Percentiles rank a stretch among this genome's conserved stretches.
Evolutionary conservation across 176 grass and related monocot genomes (phyloP).

Genomic region (Oryza glumipatula): DNA sequence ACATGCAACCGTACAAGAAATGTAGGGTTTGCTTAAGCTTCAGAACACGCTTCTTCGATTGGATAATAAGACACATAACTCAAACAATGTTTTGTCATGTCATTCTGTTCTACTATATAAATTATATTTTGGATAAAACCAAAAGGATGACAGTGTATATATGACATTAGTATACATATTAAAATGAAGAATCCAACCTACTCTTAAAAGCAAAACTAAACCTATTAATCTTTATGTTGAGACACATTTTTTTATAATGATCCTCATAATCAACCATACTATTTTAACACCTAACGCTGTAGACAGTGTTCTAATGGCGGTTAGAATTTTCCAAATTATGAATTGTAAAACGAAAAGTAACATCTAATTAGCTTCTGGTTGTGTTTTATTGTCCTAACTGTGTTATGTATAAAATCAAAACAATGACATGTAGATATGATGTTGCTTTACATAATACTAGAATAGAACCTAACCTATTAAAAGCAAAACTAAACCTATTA

Average conservation of each 20-base stretch:
- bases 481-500: too few species aligned
- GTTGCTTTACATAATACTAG: too few species aligned
- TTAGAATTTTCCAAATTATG: not conserved
- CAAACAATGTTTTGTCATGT: not conserved
- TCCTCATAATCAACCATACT: not conserved
- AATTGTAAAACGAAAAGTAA: not conserved
- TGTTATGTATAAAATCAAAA: too few species aligned
- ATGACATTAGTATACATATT: not conserved
- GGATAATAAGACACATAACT: not conserved
- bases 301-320: not conserved
- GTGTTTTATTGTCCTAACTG: too few species aligned
- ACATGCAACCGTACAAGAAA: too few species aligned
- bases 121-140: not conserved
- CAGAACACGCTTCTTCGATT: not conserved
- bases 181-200: not conserved
- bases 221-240: not conserved
- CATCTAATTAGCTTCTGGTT: too few species aligned
- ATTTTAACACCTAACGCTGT: not conserved
- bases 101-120: too few species aligned
- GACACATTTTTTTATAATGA: not conserved
- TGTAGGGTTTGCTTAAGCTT: not conserved
- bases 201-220: not conserved
- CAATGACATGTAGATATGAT: too few species aligned
- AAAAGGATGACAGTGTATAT: accelerated
- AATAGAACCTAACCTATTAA: too few species aligned